Evolutionary conservation across 2,329 filamentous ascomycete species (phyloP).

Genomic region (Diaporthe ilicicola): DNA sequence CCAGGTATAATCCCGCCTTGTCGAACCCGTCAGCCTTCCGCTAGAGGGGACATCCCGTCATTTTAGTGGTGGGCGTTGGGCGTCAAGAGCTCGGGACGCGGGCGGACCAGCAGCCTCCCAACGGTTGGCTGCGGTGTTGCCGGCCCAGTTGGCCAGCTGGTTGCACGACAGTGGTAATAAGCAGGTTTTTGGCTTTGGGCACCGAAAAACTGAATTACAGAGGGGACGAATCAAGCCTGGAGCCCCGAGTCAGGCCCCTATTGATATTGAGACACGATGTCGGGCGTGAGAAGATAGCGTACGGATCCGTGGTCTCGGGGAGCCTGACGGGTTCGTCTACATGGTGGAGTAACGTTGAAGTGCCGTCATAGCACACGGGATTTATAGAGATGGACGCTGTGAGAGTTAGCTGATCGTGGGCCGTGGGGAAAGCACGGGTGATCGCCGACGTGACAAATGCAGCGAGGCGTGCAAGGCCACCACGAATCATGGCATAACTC

Average conservation of each 20-base stretch:
- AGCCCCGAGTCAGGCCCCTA: conserved; percentile 2
- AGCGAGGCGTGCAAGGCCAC: not conserved
- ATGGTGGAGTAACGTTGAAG: not conserved
- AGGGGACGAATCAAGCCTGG: conserved; percentile 1
- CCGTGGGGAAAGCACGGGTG: conserved; percentile 15
- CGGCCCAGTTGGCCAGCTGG: not conserved
- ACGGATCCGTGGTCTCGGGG: conserved; percentile 8
- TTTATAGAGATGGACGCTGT: conserved; percentile 15
- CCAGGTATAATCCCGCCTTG: conserved; percentile 1
- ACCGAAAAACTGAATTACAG: not conserved
- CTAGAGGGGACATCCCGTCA: conserved; percentile 18
- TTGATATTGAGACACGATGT: not conserved
- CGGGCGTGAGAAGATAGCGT: conserved; percentile 16
- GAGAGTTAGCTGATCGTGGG: conserved; percentile 12
- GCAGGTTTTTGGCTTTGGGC: conserved; percentile 19
- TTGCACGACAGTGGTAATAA: conserved; percentile 1
- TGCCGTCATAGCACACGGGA: conserved; percentile 24
- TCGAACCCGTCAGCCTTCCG: not conserved
- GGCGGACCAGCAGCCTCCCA: not conserved
- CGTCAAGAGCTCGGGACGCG: conserved; percentile 21
- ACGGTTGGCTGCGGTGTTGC: conserved; percentile 10
- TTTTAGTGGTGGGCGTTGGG: conserved; percentile 14
- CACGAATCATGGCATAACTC: conserved; percentile 9
- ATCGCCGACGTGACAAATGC: conserved; percentile 16
- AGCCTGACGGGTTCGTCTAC: conserved; percentile 3